phyloP scores from a whole-genome alignment of 2,329 filamentous ascomycete species.

The Aspergillus tubingensis region DNA sequence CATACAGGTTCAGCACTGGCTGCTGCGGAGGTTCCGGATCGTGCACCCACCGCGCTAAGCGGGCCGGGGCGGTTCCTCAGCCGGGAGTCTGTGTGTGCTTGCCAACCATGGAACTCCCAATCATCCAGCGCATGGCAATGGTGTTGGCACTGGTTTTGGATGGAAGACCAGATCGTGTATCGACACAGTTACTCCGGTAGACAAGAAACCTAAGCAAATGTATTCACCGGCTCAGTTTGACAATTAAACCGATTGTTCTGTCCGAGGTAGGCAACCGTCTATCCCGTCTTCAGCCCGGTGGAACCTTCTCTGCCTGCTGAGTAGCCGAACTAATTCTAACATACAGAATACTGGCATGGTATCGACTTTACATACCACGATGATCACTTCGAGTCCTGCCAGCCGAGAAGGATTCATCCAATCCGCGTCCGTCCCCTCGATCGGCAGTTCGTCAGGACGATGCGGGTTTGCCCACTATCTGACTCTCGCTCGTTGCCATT shows the following conservation, averaged over 20 bases:
- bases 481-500: background rate
- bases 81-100: conserved; percentile 1
- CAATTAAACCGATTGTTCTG: too few species aligned
- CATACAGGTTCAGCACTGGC: background rate
- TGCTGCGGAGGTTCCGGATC: conserved; percentile 1
- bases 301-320: background rate
- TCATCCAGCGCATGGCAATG: background rate
- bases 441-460: conserved; percentile 11
- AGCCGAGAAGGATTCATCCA: background rate
- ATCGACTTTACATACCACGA: background rate
- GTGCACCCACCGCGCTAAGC: conserved; percentile 10
- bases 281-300: background rate
- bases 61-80: conserved; percentile 10
- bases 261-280: too few species aligned
- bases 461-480: background rate
- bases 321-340: background rate
- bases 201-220: too few species aligned
- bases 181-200: background rate
- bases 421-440: conserved; percentile 3
- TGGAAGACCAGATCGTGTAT: background rate
- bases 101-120: background rate
- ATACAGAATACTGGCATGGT: background rate
- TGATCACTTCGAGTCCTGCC: conserved; percentile 1
- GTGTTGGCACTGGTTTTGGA: too few species aligned
- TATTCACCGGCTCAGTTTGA: too few species aligned